These are phyloP conservation scores for Scutellaria barbata DNA, from an alignment of 257 asterid species.

Conservation along the genomic window DNA sequence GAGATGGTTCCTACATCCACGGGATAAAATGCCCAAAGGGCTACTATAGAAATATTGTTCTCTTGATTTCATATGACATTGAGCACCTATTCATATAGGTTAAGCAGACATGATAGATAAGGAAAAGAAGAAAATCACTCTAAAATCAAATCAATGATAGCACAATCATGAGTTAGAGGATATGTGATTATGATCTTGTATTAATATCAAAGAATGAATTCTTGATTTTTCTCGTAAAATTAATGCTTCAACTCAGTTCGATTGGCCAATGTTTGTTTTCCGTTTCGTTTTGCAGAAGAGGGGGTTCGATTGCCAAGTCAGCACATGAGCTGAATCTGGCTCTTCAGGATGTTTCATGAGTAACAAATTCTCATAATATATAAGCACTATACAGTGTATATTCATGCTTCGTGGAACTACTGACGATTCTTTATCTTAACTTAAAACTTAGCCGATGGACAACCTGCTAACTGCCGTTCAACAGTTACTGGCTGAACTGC, in stretches of 20 bases:
- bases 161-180: not conserved
- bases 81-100: conserved; percentile 6
- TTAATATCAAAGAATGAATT: not conserved
- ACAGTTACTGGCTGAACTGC: conserved; percentile 28
- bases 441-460: conserved; percentile 38
- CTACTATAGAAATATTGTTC: not conserved
- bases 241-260: conserved; percentile 23
- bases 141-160: not conserved
- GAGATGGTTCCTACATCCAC: not conserved
- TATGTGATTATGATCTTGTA: not conserved
- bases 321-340: conserved; percentile 87
- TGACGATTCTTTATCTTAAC: conserved; percentile 49
- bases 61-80: not conserved
- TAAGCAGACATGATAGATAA: not conserved
- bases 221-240: not conserved
- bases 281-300: conserved; percentile 63
- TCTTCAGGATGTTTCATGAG: conserved; percentile 81
- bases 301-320: conserved; percentile 87
- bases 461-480: conserved; percentile 39
- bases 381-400: conserved; percentile 40
- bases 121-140: not conserved
- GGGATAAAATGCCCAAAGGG: not conserved
- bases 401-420: conserved; percentile 41
- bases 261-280: conserved; percentile 23
- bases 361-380: conserved; percentile 29